Conservation (phyloP, 23 red algal genomes). For the Cyanidioschyzon merolae region DNA sequence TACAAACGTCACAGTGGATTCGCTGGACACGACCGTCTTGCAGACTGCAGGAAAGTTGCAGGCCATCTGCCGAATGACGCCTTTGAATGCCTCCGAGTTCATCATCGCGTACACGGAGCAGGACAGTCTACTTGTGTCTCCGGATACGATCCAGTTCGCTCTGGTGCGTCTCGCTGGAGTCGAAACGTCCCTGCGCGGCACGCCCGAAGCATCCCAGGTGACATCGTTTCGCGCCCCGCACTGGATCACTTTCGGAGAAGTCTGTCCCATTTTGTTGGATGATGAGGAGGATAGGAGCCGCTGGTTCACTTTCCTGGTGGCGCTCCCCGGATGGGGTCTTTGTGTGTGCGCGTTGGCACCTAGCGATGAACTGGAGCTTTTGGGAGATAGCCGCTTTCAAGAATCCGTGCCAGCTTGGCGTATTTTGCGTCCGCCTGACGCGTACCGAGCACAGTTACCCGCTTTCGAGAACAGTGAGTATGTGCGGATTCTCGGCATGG, state of each 20-base stretch:
- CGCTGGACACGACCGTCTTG: neutral
- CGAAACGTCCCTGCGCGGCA: neutral
- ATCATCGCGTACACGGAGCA: constrained; percentile 5
- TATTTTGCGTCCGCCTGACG: neutral
- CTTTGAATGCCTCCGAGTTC: neutral
- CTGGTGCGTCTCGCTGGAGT: neutral
- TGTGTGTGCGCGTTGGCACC: neutral
- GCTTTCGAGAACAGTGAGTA: neutral
- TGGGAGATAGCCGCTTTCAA: neutral
- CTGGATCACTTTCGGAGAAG: neutral
- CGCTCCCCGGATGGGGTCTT: neutral
- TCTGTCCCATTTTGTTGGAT: neutral
- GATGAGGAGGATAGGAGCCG: neutral
- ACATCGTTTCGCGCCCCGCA: neutral
- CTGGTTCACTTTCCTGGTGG: neutral
- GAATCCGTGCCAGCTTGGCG: neutral
- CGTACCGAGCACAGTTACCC: neutral
- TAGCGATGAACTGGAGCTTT: constrained; percentile 10
- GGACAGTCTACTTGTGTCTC: neutral
- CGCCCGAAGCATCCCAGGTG: neutral
- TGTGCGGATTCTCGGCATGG: constrained; percentile 1
- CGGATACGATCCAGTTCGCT: neutral
- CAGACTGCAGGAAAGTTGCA: neutral
- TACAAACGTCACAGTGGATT: neutral
- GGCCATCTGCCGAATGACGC: neutral